Percentiles rank a stretch among this genome's conserved stretches.
These are phyloP conservation scores for Rhytidiadelphus loreus DNA, from an alignment of 225 moss, liverwort and hornwort species.

Conservation along the genomic window DNA sequence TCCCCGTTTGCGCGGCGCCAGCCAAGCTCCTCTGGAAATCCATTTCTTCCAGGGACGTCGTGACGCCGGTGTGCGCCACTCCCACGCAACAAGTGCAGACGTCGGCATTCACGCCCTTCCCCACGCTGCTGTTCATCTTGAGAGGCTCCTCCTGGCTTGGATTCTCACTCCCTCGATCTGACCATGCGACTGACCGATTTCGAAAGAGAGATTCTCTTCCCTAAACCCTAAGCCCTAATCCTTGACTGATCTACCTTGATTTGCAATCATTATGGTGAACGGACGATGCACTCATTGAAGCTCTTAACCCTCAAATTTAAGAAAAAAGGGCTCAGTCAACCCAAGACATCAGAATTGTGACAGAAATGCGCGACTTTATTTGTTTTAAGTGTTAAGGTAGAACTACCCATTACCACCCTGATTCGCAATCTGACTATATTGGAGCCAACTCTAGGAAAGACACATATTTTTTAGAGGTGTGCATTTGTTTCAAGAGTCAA, in stretches of 20 bases:
- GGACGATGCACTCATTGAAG: too few relatives aligned
- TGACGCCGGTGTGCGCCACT: constrained; percentile 25
- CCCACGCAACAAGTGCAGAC: constrained; percentile 34
- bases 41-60: constrained; percentile 53
- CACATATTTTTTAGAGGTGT: too few relatives aligned
- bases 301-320: too few relatives aligned
- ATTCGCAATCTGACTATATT: too few relatives aligned
- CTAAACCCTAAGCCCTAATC: background rate
- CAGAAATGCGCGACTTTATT: too few relatives aligned
- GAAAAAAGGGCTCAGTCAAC: background rate
- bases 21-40: constrained; percentile 60
- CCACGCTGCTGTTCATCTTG: background rate
- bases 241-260: background rate
- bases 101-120: background rate
- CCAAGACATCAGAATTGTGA: too few relatives aligned
- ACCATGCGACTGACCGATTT: background rate
- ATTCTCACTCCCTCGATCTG: background rate
- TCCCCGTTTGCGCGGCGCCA: constrained; percentile 53
- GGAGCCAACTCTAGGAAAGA: too few relatives aligned
- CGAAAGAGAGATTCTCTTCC: background rate
- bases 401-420: too few relatives aligned
- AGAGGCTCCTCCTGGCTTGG: too few relatives aligned
- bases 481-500: too few relatives aligned
- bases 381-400: too few relatives aligned
- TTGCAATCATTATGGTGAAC: background rate